Base-by-base conservation (phyloP, 441 rosid genomes). In the Biscutella laevigata region DNA sequence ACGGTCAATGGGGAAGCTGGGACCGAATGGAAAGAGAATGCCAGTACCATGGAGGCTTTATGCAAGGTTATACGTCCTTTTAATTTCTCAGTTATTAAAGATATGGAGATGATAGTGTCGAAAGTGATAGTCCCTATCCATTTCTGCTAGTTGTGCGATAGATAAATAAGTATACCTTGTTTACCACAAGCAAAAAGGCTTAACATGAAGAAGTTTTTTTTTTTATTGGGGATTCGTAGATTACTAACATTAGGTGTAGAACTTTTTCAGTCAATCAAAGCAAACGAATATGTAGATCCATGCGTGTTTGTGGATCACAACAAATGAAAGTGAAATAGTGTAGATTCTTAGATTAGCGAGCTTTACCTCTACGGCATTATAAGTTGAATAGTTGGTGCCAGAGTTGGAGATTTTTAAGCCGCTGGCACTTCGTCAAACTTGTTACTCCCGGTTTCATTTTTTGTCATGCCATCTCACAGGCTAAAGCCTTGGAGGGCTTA, bases 21-120 rank as follows among this genome's bases (percentile, higher is more conserved):
- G 35, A 72, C 68, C 58, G 71, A 74, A 57, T 69, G 78, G 88
- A 80, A 78, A 61, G 84, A 74, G 57, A 82, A 83, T 69, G 81
- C 77, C 32, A 59, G 70, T 74, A 82, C 81, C 25, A 64, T 70
- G 62, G 88, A 86, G 66, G 88, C 88, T 60, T 73, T 74, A 67
- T 80, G 78, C 80, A 78, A 86, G 86, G 95, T 67, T n/a, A 51
- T 52, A 45, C 10, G 28, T 10, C 10, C 22, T 35, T 51, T 2
- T 5, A 6, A n/a, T 36, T 21, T 65, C 33, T 43, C 42, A 51
- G 8, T 17, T 40, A 32, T 33, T 21, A 15, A 13, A 35, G 16
- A 26, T 30, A 4, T 25, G 16, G 1, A 29, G 14, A 62, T 22
- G 34, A 45, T 43, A 19, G 8, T 27, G 16, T 34, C 43, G 4